These are phyloP conservation scores for Mycena rosella DNA, from an alignment of 768 basidiomycete genomes.

Conservation along the genomic window DNA sequence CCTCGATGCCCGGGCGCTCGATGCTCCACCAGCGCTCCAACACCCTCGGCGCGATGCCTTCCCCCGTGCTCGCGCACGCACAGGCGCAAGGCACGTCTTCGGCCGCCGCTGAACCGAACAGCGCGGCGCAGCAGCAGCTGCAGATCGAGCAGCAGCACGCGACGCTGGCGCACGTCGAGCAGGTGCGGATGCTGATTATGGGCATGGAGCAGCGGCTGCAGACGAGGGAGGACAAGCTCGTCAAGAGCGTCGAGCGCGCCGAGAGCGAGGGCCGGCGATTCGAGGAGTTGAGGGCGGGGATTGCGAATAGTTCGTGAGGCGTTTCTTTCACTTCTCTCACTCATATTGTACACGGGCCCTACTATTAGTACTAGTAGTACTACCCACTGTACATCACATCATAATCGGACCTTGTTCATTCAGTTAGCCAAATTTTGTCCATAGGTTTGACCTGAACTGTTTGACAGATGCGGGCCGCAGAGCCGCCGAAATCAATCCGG, in stretches of 20 bases:
- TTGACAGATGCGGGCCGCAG: too few species aligned
- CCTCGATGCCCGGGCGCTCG: slow-evolving; percentile 17
- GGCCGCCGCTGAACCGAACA: slow-evolving; percentile 4
- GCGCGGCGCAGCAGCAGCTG: slow-evolving; percentile 37
- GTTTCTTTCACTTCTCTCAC: slow-evolving; percentile 6
- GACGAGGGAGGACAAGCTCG: slow-evolving; percentile 70
- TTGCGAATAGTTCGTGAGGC: slow-evolving; percentile 27
- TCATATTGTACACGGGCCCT: slow-evolving; percentile 26
- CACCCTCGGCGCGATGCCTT: slow-evolving; percentile 45
- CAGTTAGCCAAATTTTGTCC: too few species aligned
- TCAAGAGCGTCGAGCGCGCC: slow-evolving; percentile 70
- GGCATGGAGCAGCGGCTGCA: slow-evolving; percentile 84
- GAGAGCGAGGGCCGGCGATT: slow-evolving; percentile 69
- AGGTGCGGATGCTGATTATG: slow-evolving; percentile 74
- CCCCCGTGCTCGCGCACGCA: slow-evolving; percentile 33
- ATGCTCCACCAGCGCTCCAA: slow-evolving; percentile 50
- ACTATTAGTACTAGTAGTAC: too few species aligned
- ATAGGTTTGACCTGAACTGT: too few species aligned
- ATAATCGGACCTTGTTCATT: too few species aligned
- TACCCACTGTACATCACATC: too few species aligned
- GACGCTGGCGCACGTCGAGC: slow-evolving; percentile 73
- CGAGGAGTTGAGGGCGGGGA: slow-evolving; percentile 61
- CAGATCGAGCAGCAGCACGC: slow-evolving; percentile 49
- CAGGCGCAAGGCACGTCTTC: slow-evolving; percentile 20
- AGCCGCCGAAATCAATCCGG: too few species aligned